Base-by-base conservation (phyloP, 441 rosid genomes). In the Dalechampia spathulata region DNA sequence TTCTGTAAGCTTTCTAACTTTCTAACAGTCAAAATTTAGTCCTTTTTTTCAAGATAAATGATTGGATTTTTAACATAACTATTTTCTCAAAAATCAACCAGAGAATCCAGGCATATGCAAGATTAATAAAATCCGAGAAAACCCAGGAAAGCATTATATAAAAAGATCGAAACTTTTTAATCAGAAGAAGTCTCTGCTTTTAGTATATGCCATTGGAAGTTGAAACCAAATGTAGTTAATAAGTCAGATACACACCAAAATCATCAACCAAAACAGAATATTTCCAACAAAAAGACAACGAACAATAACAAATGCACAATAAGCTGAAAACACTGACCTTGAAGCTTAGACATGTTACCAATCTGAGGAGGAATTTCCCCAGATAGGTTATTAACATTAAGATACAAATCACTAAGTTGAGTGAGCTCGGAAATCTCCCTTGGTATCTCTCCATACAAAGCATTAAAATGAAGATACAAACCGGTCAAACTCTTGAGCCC, bases 401-500 rank as follows among this genome's bases (percentile, higher is more conserved):
- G 80, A 61, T 93, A 93, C 71, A 93, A 75, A 55, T 93, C 99
- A 10, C 59, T 63, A 47, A 93, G 83, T 36, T 77, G 65, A 62
- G 58, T 82, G 69, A 93, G 56, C 16, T 71, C 63, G 1, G 81
- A 76, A 51, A 93, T 83, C 77, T 82, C 97, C 62, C 62, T 54
- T 0, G 99, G 99, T 67, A 93, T 78, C 67, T 42, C 82, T 21
- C 97, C 99, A 30, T 67, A 65, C 43, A 93, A 67, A 9, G 86
- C 71, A 62, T 93, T 93, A 77, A 83, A 93, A 55, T 93, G 99
- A 58, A 93, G 77, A 73, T 85, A 93, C 78, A 93, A 67, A 15
- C 96, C 96, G 42, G 84, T 87, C 78, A 93, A 78, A 78, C 86
- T 78, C 67, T 70, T 73, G 36, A 93, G 83, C 26, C 76, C 83